phyloP scores from a whole-genome alignment of 352 stramenopile genomes.

The Pythium aristosporum region DNA sequence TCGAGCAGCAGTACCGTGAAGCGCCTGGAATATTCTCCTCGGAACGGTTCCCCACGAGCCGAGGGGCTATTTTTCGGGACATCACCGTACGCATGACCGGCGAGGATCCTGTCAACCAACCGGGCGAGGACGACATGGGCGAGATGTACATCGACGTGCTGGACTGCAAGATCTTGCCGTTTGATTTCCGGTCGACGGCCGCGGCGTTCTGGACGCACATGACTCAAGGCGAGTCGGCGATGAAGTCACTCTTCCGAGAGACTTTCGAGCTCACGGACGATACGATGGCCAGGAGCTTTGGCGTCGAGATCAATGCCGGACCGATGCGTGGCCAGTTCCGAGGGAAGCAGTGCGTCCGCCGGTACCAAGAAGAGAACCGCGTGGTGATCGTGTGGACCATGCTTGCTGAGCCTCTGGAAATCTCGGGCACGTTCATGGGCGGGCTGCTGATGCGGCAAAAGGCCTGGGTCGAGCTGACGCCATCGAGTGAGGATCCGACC shows the following conservation, averaged over 20 bases:
- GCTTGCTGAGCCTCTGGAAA: conserved; percentile 37
- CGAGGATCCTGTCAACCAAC: conserved; percentile 1
- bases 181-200: conserved; percentile 29
- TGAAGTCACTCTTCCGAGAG: conserved; percentile 34
- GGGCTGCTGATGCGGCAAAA: conserved; percentile 16
- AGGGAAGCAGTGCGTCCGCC: conserved; percentile 44
- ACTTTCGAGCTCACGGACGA: conserved; percentile 27
- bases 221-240: conserved; percentile 29
- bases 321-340: conserved; percentile 37
- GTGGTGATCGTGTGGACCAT: conserved; percentile 51
- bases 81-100: conserved; percentile 26
- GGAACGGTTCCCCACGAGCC: neutral
- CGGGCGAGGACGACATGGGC: conserved; percentile 5
- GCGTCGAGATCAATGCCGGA: conserved; percentile 25
- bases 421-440: conserved; percentile 24
- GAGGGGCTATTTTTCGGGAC: conserved; percentile 16
- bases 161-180: conserved; percentile 35
- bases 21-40: neutral
- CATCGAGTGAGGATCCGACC: conserved; percentile 8
- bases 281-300: conserved; percentile 27
- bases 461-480: conserved; percentile 16
- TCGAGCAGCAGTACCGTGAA: conserved; percentile 11
- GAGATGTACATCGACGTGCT: conserved; percentile 37
- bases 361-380: conserved; percentile 30
- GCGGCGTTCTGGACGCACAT: conserved; percentile 40